Base-by-base conservation (phyloP, 345 rosid genomes). In the Triadica sebifera region DNA sequence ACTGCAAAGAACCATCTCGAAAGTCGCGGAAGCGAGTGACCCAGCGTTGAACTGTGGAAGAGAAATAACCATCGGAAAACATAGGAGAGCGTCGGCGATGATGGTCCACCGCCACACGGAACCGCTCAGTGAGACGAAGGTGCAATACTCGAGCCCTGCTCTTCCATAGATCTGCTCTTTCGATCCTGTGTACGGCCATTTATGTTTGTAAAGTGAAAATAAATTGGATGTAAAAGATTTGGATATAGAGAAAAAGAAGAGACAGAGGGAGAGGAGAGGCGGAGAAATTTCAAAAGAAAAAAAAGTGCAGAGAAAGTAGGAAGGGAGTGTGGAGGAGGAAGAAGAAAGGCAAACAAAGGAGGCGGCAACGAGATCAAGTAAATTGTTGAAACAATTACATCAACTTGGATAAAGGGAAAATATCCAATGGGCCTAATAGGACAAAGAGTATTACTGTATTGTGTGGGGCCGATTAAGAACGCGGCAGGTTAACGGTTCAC, bases 141-240 rank as follows among this genome's bases (percentile, higher is more conserved):
- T 91, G 97, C 8, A 95, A 78, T 10, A 80, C 74, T 5, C 89
- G 81, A 0, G 90, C 93, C 49, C 81, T 90, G 81, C 81, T 85
- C 90, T 89, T 93, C 97, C 98, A 94, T 24, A 89, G 87, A 81
- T 92, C 97, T 60, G 86, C 86, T 46, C 86, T 73, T 22, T 91
- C 99, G 61, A 89, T 67, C 73, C 88, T 71, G 77, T 85, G 91
- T 19, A 80, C 85, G 49, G 84, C 81, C 93, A 89, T 91, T 38
- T 5, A 10, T 24, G 46, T 64, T 4, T n/a, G n/a, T n/a, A n/a
- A n/a, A n/a, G n/a, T n/a, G n/a, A n/a, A n/a, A n/a, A n/a, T n/a
- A n/a, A n/a, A n/a, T n/a, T 43, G 0, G 10, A 24, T 43, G 8
- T 43, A 43, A n/a, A n/a, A 43, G 47, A 7, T 43, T 9, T 22